Conservation (phyloP, 768 basidiomycete genomes). For the Lentinus brumalis region DNA sequence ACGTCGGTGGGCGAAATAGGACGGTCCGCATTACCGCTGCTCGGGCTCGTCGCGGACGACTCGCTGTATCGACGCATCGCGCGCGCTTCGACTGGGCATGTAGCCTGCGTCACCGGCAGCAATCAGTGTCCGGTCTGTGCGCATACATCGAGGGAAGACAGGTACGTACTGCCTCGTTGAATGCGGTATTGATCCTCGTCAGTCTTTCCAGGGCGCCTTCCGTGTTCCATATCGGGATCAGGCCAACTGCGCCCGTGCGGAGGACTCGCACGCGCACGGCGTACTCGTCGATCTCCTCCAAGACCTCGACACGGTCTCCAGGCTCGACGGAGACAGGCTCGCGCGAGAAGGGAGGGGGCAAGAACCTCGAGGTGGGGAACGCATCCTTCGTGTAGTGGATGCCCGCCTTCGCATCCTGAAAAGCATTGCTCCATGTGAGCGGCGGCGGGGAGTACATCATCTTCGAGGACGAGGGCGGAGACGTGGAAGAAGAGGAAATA, state of each 20-base stretch:
- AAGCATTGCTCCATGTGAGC: slow-evolving; percentile 23
- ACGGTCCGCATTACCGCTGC: not conserved
- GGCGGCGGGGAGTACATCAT: slow-evolving; percentile 13
- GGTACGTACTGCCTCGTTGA: slow-evolving; percentile 31
- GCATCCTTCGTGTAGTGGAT: slow-evolving; percentile 29
- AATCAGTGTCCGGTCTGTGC: not conserved
- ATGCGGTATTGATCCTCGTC: slow-evolving; percentile 31
- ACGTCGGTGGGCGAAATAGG: not conserved
- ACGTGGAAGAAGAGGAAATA: not conserved
- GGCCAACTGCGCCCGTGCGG: slow-evolving; percentile 20
- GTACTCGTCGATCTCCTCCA: slow-evolving; percentile 28
- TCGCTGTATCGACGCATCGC: slow-evolving; percentile 14
- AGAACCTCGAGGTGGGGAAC: slow-evolving; percentile 25
- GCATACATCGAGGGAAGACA: not conserved
- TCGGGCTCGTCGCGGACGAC: slow-evolving; percentile 3
- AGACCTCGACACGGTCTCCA: slow-evolving; percentile 25
- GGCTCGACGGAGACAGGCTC: slow-evolving; percentile 28
- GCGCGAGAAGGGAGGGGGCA: slow-evolving; percentile 24
- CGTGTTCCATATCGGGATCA: slow-evolving; percentile 31
- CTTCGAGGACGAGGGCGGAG: not conserved
- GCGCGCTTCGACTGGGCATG: slow-evolving; percentile 21
- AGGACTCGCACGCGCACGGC: slow-evolving; percentile 27
- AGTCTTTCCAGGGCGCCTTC: slow-evolving; percentile 31
- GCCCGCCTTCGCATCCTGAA: slow-evolving; percentile 26
- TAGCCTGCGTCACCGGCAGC: slow-evolving; percentile 9